phyloP scores from a whole-genome alignment of 23 red algal genomes.

The Chondrus crispus region DNA sequence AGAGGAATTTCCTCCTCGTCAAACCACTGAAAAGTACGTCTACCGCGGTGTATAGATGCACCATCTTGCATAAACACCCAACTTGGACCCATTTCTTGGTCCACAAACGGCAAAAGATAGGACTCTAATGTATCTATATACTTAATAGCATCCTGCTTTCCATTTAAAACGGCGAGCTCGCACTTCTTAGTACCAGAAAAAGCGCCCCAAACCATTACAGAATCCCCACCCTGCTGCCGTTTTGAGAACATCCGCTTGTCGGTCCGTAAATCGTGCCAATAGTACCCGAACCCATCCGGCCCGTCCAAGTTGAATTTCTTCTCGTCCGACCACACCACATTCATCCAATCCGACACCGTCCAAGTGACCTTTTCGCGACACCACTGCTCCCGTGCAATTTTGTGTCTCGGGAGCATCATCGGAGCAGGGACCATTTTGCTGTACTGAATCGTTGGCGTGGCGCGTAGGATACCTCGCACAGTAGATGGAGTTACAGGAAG shows the following conservation, averaged over 20 bases:
- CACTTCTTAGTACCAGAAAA: not conserved
- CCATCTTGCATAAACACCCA: not conserved
- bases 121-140: not conserved
- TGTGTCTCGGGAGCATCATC: too few relatives aligned
- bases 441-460: too few relatives aligned
- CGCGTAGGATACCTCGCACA: too few relatives aligned
- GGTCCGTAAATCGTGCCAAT: not conserved
- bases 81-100: too few relatives aligned
- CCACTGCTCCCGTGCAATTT: not conserved
- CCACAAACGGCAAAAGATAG: not conserved
- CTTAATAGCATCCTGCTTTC: not conserved
- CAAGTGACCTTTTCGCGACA: not conserved
- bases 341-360: not conserved
- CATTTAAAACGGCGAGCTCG: not conserved
- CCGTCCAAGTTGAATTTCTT: constrained; percentile 14
- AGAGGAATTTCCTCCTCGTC: too few relatives aligned
- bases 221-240: not conserved
- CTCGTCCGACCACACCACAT: not conserved
- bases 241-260: not conserved
- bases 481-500: too few relatives aligned
- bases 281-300: not conserved
- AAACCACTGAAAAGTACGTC: not conserved
- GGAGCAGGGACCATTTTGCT: too few relatives aligned
- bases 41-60: not conserved
- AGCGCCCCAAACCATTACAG: not conserved